Conservation (phyloP, 805 yeast genomes). For the Torulaspora franciscae region DNA sequence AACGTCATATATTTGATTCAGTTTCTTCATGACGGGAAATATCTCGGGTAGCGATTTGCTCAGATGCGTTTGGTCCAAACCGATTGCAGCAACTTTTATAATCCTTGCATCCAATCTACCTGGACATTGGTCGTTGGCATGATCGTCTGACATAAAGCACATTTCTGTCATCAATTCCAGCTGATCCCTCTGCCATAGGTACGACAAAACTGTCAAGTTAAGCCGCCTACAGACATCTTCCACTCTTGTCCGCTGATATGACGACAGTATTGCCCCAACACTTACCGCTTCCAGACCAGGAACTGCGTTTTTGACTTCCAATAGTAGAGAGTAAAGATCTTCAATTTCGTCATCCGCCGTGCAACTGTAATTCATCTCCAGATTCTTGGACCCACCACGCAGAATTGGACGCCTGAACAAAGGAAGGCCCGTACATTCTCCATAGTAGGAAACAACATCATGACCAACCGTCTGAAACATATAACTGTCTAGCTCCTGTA, state of each 20-base stretch:
- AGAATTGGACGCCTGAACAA: constrained; percentile 62
- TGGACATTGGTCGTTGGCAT: constrained; percentile 8
- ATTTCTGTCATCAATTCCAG: constrained; percentile 75
- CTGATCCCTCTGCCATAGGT: constrained; percentile 89
- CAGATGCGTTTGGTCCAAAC: constrained; percentile 60
- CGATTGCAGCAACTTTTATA: constrained; percentile 91
- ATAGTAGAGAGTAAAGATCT: constrained; percentile 58
- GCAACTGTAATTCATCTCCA: constrained; percentile 59
- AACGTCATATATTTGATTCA: constrained; percentile 67
- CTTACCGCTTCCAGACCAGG: constrained; percentile 83
- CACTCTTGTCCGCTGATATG: constrained; percentile 91
- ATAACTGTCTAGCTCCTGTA: constrained; percentile 81
- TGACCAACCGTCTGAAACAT: constrained; percentile 99
- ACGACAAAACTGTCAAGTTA: constrained; percentile 65
- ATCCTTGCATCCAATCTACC: constrained; percentile 65
- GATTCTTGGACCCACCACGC: constrained; percentile 56
- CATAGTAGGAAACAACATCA: constrained; percentile 60
- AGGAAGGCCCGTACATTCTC: constrained; percentile 73
- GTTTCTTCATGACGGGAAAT: constrained; percentile 49
- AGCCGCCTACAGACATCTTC: constrained; percentile 81
- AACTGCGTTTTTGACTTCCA: constrained; percentile 44
- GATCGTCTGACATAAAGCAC: constrained; percentile 40
- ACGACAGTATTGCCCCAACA: constrained; percentile 92
- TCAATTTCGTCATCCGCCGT: constrained; percentile 83
- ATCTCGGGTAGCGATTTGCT: constrained; percentile 63